Evolutionary conservation across 2,329 filamentous ascomycete genomes (phyloP).

Genomic region (Microascus cirrosus): DNA sequence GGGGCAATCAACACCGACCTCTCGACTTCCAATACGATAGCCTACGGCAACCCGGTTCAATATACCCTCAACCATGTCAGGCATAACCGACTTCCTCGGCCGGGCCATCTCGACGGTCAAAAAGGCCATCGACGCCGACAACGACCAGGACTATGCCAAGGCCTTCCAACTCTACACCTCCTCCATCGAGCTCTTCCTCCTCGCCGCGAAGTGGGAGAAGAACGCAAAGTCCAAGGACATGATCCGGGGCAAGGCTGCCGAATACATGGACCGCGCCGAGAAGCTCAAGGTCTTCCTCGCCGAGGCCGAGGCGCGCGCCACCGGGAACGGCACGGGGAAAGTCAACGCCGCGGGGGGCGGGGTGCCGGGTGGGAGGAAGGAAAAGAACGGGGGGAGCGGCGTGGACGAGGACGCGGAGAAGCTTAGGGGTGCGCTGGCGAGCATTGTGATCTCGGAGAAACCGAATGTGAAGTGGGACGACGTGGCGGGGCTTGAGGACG

Average conservation of each 20-base stretch:
- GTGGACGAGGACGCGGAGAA: constrained; percentile 93
- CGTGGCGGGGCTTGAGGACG: constrained; percentile 84
- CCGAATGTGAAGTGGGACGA: constrained; percentile 98
- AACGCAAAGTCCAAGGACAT: constrained; percentile 95
- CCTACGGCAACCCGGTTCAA: background rate
- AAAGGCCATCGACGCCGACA: constrained; percentile 94
- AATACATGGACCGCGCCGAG: constrained; percentile 98
- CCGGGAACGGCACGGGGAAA: constrained; percentile 54
- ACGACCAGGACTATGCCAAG: constrained; percentile 90
- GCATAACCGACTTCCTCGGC: constrained; percentile 77
- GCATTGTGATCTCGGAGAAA: constrained; percentile 88
- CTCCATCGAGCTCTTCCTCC: constrained; percentile 95
- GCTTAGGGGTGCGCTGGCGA: constrained; percentile 76
- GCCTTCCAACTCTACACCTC: constrained; percentile 95
- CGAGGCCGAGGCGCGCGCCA: constrained; percentile 63
- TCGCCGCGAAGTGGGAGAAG: constrained; percentile 99
- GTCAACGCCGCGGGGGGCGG: constrained; percentile 45
- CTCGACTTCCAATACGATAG: background rate
- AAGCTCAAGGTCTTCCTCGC: constrained; percentile 89
- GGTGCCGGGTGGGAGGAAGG: constrained; percentile 59
- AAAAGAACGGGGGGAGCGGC: constrained; percentile 46
- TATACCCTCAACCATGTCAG: constrained; percentile 7
- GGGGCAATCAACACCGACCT: background rate
- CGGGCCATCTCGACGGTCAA: constrained; percentile 95
- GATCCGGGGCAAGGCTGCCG: constrained; percentile 86